Conservation (phyloP, 2,329 filamentous ascomycete genomes). For the Sphaerulina musiva region DNA sequence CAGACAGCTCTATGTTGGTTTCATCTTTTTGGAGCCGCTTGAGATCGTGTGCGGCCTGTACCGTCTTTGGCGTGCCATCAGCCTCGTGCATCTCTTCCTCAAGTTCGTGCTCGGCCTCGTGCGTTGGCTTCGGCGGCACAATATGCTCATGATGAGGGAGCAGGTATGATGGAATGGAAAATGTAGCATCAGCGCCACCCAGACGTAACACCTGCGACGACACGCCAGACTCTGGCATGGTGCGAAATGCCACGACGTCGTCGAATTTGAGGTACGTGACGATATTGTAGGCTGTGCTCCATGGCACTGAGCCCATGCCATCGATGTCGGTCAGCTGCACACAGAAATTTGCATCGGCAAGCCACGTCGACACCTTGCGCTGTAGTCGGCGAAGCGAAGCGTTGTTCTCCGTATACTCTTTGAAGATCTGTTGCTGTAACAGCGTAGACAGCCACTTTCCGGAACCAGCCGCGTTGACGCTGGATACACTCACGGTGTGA, state of each 20-base stretch:
- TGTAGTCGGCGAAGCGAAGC: slow-evolving; percentile 43
- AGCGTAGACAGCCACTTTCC: slow-evolving; percentile 46
- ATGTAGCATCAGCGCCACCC: slow-evolving; percentile 46
- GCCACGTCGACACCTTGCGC: slow-evolving; percentile 44
- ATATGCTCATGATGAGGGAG: slow-evolving; percentile 52
- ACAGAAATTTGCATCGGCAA: slow-evolving; percentile 49
- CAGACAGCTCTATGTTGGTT: slow-evolving; percentile 43
- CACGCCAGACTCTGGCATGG: slow-evolving; percentile 38
- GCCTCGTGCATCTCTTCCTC: slow-evolving; percentile 38
- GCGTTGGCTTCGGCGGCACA: slow-evolving; percentile 39
- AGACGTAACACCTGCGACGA: slow-evolving; percentile 47
- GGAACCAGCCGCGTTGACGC: slow-evolving; percentile 46
- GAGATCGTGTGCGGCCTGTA: slow-evolving; percentile 38
- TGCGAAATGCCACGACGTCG: slow-evolving; percentile 48
- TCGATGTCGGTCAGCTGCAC: slow-evolving; percentile 43
- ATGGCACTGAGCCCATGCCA: slow-evolving; percentile 44
- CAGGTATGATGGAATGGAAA: slow-evolving; percentile 45
- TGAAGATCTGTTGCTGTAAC: slow-evolving; percentile 46
- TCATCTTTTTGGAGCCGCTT: slow-evolving; percentile 43
- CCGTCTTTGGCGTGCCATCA: slow-evolving; percentile 40
- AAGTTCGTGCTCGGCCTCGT: slow-evolving; percentile 30
- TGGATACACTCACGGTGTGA: slow-evolving; percentile 47
- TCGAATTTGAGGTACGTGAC: slow-evolving; percentile 40
- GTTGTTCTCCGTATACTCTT: slow-evolving; percentile 41
- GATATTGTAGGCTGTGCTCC: slow-evolving; percentile 46